Percentiles rank a stretch among this genome's conserved stretches.
phyloP scores from a whole-genome alignment of 306 rosid genomes.

The Bauhinia variegata region DNA sequence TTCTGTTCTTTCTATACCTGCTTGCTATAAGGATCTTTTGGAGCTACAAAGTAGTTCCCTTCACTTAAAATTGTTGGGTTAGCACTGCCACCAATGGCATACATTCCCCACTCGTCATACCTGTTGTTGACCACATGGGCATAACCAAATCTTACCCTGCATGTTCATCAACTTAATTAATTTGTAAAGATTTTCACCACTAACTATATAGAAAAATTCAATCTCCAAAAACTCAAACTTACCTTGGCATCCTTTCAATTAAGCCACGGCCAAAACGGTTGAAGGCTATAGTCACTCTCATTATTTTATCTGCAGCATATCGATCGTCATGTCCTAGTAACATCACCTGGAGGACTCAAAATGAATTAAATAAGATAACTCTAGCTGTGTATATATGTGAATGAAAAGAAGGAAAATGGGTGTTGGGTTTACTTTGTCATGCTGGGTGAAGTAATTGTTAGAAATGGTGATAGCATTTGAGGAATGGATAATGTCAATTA shows the following conservation, averaged over 20 bases:
- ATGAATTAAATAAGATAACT: too few species aligned
- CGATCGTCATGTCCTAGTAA: constrained; percentile 60
- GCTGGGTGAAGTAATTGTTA: constrained; percentile 78
- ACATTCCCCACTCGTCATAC: constrained; percentile 62
- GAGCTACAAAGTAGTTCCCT: constrained; percentile 56
- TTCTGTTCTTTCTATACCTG: constrained; percentile 34
- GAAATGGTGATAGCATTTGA: constrained; percentile 76
- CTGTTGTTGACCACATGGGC: constrained; percentile 61
- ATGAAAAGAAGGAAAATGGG: too few species aligned
- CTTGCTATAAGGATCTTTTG: constrained; percentile 24
- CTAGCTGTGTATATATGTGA: too few species aligned
- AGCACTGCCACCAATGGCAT: constrained; percentile 66
- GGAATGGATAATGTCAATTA: constrained; percentile 69
- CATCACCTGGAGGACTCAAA: constrained; percentile 48
- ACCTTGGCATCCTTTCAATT: constrained; percentile 60
- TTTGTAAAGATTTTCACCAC: too few species aligned
- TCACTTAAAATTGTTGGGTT: constrained; percentile 65
- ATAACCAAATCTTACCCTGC: constrained; percentile 64
- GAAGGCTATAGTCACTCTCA: constrained; percentile 54
- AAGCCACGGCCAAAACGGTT: constrained; percentile 56
- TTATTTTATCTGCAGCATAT: constrained; percentile 39
- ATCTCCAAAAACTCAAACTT: not conserved
- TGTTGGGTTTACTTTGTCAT: constrained; percentile 63
- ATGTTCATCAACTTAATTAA: not conserved
- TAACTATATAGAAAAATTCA: not conserved